phyloP scores from a whole-genome alignment of 331 rosid species.

The Quercus tomentella region DNA sequence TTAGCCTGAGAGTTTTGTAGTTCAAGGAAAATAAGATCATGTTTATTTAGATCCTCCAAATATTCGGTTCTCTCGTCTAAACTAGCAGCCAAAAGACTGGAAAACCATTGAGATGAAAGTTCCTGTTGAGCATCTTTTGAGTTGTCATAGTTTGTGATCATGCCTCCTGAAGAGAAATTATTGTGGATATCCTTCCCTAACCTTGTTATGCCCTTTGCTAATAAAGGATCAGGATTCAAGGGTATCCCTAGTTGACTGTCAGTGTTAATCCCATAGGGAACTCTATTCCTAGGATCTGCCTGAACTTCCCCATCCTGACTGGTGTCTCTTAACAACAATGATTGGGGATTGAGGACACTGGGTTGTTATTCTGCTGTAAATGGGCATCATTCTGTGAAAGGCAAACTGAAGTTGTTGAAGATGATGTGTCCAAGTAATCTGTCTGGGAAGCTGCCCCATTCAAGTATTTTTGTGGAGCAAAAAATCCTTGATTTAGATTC shows the following conservation, averaged over 20 bases:
- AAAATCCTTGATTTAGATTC: slow-evolving; percentile 64
- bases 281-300: slow-evolving; percentile 54
- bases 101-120: slow-evolving; percentile 88
- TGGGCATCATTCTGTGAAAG: slow-evolving; percentile 68
- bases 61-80: too few relatives aligned
- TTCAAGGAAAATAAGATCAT: too few relatives aligned
- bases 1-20: too few relatives aligned
- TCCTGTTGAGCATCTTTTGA: slow-evolving; percentile 78
- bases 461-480: slow-evolving; percentile 45
- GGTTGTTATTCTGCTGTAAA: slow-evolving; percentile 58
- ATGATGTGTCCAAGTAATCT: slow-evolving; percentile 91
- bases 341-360: slow-evolving; percentile 58
- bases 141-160: slow-evolving; percentile 56
- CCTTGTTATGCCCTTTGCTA: slow-evolving; percentile 56
- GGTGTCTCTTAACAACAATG: slow-evolving; percentile 61
- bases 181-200: slow-evolving; percentile 57
- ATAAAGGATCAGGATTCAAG: slow-evolving; percentile 53
- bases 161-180: slow-evolving; percentile 54
- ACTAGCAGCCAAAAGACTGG: slow-evolving; percentile 57
- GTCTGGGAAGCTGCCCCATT: slow-evolving; percentile 44
- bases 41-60: too few relatives aligned
- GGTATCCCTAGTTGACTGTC: slow-evolving; percentile 54
- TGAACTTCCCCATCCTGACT: slow-evolving; percentile 69
- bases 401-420: slow-evolving; percentile 87
- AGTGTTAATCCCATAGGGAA: slow-evolving; percentile 50